Evolutionary conservation across 2,329 filamentous ascomycete genomes (phyloP).

Genomic region (Tolypocladium album): DNA sequence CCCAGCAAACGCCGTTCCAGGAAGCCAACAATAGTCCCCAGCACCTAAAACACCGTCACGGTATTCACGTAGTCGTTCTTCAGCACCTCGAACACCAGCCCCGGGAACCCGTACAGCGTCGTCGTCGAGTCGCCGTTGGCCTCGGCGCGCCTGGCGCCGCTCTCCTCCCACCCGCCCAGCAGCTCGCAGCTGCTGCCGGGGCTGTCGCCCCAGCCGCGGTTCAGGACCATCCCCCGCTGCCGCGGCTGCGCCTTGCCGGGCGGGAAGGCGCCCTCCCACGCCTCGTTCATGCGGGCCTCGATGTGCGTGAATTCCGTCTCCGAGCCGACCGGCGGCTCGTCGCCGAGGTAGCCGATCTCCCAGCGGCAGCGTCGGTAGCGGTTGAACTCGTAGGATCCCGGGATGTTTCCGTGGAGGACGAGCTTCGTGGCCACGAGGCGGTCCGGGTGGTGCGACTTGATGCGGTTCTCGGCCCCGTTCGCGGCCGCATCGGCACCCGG

Average conservation of each 20-base stretch:
- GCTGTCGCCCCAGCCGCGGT: constrained; percentile 84
- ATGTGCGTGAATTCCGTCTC: constrained; percentile 71
- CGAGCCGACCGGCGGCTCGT: constrained; percentile 43
- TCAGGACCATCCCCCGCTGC: constrained; percentile 74
- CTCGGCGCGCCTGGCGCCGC: constrained; percentile 42
- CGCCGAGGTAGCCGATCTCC: constrained; percentile 54
- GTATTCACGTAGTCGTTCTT: constrained; percentile 86
- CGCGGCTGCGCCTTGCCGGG: constrained; percentile 38
- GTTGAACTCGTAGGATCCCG: constrained; percentile 94
- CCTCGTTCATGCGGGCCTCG: constrained; percentile 54
- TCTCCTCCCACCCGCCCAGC: constrained; percentile 78
- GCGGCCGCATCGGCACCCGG: constrained; percentile 20
- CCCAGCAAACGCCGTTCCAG: neutral
- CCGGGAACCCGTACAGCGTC: constrained; percentile 86
- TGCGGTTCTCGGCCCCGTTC: constrained; percentile 13
- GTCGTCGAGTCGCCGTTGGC: constrained; percentile 53
- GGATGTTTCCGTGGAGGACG: constrained; percentile 89
- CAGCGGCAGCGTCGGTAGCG: constrained; percentile 83
- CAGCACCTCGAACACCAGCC: constrained; percentile 88
- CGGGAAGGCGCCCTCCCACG: constrained; percentile 59
- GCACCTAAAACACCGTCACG: constrained; percentile 66
- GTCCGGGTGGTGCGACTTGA: constrained; percentile 39
- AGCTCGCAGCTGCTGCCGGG: constrained; percentile 83
- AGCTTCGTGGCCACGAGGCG: constrained; percentile 80
- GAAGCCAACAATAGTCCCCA: neutral